Evolutionary conservation across 192 early-diverging fungal species (phyloP).

Genomic region (Kappamyces sp.): DNA sequence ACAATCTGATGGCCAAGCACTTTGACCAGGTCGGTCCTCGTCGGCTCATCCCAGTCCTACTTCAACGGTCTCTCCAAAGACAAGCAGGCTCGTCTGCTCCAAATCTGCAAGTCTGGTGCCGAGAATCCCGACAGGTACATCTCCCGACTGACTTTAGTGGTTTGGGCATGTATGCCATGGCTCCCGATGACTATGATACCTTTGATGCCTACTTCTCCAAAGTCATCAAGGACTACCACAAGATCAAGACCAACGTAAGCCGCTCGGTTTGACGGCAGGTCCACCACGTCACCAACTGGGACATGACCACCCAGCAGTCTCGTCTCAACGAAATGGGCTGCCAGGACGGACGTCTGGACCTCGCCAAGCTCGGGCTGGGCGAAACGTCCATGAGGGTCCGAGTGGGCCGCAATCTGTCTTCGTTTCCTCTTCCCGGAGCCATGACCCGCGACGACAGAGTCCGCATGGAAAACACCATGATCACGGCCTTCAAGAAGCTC

Average conservation of each 20-base stretch:
- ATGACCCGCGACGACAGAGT: conserved; percentile 14
- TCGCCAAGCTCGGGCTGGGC: conserved; percentile 5
- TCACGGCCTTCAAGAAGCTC: conserved; percentile 13
- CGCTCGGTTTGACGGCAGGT: background rate
- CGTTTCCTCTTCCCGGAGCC: conserved; percentile 13
- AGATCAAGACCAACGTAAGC: background rate
- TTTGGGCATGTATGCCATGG: conserved; percentile 14
- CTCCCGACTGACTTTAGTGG: background rate
- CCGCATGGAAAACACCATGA: conserved; percentile 15
- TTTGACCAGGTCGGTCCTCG: background rate
- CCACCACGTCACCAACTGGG: conserved; percentile 14
- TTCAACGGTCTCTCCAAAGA: conserved; percentile 2
- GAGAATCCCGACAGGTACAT: too few relatives aligned
- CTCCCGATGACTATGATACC: conserved; percentile 14
- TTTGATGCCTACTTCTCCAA: conserved; percentile 12
- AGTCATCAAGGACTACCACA: conserved; percentile 14
- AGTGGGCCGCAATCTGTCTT: conserved; percentile 8
- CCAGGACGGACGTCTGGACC: conserved; percentile 8
- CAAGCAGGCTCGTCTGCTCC: conserved; percentile 1
- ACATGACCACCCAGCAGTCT: conserved; percentile 8
- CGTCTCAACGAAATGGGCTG: conserved; percentile 7
- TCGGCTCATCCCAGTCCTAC: background rate
- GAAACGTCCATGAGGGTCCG: conserved; percentile 7
- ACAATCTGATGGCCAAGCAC: conserved; percentile 16
- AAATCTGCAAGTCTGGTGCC: background rate